Evolutionary conservation across 1,284 basidiomycete genomes (phyloP).

Genomic region (Trametes sp.): DNA sequence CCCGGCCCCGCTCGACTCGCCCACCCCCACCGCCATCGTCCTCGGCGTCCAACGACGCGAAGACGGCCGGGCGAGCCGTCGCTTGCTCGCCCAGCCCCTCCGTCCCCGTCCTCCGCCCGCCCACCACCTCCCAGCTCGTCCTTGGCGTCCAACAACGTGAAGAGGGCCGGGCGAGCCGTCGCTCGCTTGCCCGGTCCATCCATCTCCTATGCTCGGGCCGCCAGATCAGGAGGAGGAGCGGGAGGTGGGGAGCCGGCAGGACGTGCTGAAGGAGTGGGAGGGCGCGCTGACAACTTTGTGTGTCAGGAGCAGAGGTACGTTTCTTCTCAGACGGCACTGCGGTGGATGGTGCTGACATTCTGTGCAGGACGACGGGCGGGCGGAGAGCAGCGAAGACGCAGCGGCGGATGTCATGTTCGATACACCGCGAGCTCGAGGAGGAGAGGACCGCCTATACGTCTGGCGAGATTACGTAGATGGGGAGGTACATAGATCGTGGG

Average conservation of each 20-base stretch:
- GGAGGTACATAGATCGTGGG: no score
- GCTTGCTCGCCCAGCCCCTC: no score
- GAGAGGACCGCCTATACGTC: constrained; percentile 22
- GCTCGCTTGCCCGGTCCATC: no score
- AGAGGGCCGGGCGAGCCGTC: no score
- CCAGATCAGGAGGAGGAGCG: constrained; percentile 67
- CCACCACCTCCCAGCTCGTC: no score
- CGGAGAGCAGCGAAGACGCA: constrained; percentile 91
- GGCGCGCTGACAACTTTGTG: constrained; percentile 95
- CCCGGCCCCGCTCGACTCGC: no score
- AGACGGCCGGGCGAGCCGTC: no score
- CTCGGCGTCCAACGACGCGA: no score
- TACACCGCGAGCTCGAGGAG: constrained; percentile 72
- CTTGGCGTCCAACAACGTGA: no score
- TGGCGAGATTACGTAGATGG: neutral
- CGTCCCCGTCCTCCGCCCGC: no score
- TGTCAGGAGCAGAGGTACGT: constrained; percentile 91
- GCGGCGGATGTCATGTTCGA: constrained; percentile 86
- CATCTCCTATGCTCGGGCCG: no score
- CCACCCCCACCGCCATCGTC: no score
- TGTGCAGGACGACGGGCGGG: constrained; percentile 83
- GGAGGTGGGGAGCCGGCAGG: constrained; percentile 62
- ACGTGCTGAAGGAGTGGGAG: constrained; percentile 91
- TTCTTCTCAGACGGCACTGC: neutral
- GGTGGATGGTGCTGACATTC: constrained; percentile 20